Conservation (phyloP, 2,329 filamentous ascomycete genomes). For the Neofusicoccum kwambonambiense region DNA sequence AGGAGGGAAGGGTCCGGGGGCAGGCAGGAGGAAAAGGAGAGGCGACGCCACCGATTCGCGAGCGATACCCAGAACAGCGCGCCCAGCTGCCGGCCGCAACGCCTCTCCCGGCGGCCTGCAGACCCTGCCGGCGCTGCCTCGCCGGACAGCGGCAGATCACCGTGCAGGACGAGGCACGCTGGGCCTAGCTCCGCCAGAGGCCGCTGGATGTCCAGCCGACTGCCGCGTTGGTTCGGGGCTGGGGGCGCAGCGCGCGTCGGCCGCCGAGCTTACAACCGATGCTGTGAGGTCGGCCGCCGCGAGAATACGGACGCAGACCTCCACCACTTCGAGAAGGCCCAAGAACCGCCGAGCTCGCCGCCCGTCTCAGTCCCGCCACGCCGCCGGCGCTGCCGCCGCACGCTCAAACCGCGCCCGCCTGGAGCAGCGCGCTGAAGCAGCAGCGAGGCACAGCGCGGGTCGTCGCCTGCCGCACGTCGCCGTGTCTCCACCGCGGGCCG, state of each 20-base stretch:
- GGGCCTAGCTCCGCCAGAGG: not conserved
- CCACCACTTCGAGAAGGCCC: not conserved
- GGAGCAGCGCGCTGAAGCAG: constrained; percentile 4
- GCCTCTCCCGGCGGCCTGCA: constrained; percentile 10
- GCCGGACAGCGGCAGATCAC: constrained; percentile 2
- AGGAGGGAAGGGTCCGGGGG: not conserved
- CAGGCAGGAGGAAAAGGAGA: not conserved
- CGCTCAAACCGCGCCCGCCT: not conserved
- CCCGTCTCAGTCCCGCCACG: not conserved
- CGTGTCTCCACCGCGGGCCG: not conserved
- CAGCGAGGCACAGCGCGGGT: no score
- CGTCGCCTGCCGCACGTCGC: not conserved
- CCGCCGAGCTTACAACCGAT: not conserved
- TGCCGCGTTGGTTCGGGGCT: not conserved
- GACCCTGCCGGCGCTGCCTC: not conserved
- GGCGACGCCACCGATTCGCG: not conserved
- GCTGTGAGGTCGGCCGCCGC: not conserved
- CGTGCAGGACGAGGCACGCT: not conserved
- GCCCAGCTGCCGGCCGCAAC: not conserved
- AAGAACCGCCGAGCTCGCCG: not conserved
- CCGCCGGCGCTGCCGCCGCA: not conserved
- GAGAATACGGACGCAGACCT: not conserved
- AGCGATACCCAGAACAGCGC: not conserved
- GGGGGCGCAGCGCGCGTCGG: not conserved
- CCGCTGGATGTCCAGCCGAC: not conserved